Evolutionary conservation across 1,284 basidiomycete species (phyloP).

Genomic region (Hemileia vastatrix): DNA sequence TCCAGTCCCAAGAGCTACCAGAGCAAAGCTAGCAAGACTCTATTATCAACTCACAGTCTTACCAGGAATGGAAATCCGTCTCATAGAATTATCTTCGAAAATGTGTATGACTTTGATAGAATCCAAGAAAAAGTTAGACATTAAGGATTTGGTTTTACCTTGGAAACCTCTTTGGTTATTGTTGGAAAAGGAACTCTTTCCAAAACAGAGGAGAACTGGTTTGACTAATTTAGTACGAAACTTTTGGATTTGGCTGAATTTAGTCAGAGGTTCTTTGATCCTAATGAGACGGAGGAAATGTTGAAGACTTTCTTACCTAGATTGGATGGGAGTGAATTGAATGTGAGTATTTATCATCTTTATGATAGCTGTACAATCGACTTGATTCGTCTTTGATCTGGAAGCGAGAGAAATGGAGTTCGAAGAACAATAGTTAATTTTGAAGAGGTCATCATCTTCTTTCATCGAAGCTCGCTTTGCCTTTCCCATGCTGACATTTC

Average conservation of each 20-base stretch:
- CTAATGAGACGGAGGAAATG: slow-evolving; percentile 72
- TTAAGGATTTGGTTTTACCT: slow-evolving; percentile 73
- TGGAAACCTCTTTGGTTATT: slow-evolving; percentile 79
- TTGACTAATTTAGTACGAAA: slow-evolving; percentile 54
- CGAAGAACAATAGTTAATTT: too few relatives aligned
- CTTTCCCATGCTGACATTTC: too few relatives aligned
- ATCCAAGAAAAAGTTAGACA: slow-evolving; percentile 66
- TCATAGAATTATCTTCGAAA: slow-evolving; percentile 61
- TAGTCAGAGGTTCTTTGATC: slow-evolving; percentile 68
- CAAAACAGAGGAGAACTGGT: slow-evolving; percentile 70
- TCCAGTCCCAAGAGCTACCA: too few relatives aligned
- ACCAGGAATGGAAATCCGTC: slow-evolving; percentile 63
- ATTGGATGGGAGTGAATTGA: slow-evolving; percentile 63
- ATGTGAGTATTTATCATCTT: too few relatives aligned
- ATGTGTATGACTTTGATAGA: slow-evolving; percentile 63
- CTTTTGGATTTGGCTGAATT: slow-evolving; percentile 48
- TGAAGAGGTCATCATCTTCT: too few relatives aligned
- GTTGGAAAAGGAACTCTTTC: slow-evolving; percentile 69
- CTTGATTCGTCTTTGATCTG: too few relatives aligned
- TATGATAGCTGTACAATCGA: too few relatives aligned
- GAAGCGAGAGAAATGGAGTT: too few relatives aligned
- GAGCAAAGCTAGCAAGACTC: neutral
- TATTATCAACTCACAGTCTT: slow-evolving; percentile 48
- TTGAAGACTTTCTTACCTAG: slow-evolving; percentile 64
- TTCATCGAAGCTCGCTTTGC: too few relatives aligned